Base-by-base conservation (phyloP, 768 basidiomycete genomes). In the Steccherinum ochraceum region DNA sequence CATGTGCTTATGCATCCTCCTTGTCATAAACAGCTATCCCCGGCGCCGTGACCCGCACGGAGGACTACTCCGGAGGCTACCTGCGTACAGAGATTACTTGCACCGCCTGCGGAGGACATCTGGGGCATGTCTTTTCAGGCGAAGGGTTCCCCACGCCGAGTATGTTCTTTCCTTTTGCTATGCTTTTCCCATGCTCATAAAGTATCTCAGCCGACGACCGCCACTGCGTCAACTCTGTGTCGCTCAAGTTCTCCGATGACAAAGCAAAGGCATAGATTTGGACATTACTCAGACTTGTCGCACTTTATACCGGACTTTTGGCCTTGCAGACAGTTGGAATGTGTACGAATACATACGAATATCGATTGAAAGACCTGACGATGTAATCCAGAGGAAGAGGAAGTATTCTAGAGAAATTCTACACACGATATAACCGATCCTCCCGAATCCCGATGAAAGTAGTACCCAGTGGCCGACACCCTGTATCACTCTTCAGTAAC, bases 401-500 rank as follows among this genome's bases (percentile, higher is more conserved):
- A n/a, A n/a, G n/a, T n/a, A n/a, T n/a, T n/a, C n/a, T n/a, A n/a
- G n/a, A n/a, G n/a, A n/a, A n/a, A n/a, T n/a, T n/a, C n/a, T n/a
- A n/a, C n/a, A n/a, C n/a, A n/a, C n/a, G n/a, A n/a, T n/a, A n/a
- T n/a, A n/a, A n/a, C n/a, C n/a, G n/a, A n/a, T n/a, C n/a, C n/a
- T n/a, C n/a, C n/a, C n/a, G n/a, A n/a, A n/a, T n/a, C n/a, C n/a
- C n/a, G n/a, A n/a, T n/a, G n/a, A n/a, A 65, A 91, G 96, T 72
- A 97, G 93, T 68, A 98, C 96, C 10, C 95, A 94, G 74, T 97
- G 98, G 70, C 98, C 86, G 65, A 98, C 96, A 51, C 95, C 93
- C 64, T 95, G 91, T 55, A 95, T 79, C 60, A 99, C 77, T 69
- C 95, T 98, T 60, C 39, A 45, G n/a, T n/a, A n/a, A n/a, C n/a